phyloP scores from a whole-genome alignment of 306 rosid species.

The Mimosa bimucronata region DNA sequence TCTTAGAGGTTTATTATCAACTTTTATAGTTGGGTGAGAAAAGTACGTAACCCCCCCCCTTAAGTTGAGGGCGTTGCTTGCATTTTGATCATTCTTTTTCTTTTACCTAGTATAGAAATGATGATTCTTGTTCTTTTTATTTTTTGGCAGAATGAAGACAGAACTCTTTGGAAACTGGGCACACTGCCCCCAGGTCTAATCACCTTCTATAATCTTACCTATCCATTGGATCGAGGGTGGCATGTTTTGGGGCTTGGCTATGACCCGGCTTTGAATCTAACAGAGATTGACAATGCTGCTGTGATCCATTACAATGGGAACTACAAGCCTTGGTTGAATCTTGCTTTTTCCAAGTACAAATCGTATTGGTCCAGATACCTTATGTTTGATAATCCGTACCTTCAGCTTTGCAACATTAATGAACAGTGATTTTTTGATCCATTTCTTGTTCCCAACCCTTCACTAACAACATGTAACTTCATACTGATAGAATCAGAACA shows the following conservation, averaged over 20 bases:
- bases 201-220: slow-evolving; percentile 85
- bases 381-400: slow-evolving; percentile 74
- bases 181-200: slow-evolving; percentile 91
- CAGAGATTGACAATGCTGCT: slow-evolving; percentile 82
- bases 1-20: not conserved
- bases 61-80: not conserved
- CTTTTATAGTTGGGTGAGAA: not conserved
- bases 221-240: slow-evolving; percentile 86
- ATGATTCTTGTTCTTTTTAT: slow-evolving; percentile 21
- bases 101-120: slow-evolving; percentile 30
- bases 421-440: slow-evolving; percentile 41
- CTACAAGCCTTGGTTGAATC: slow-evolving; percentile 96
- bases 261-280: slow-evolving; percentile 86
- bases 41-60: not conserved
- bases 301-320: slow-evolving; percentile 97
- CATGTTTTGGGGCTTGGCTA: slow-evolving; percentile 97
- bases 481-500: slow-evolving; percentile 10
- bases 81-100: not conserved
- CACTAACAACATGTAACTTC: slow-evolving; percentile 20
- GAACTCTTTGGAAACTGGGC: slow-evolving; percentile 99
- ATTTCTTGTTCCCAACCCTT: not conserved
- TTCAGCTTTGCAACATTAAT: slow-evolving; percentile 65
- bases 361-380: slow-evolving; percentile 90
- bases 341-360: slow-evolving; percentile 91
- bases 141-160: slow-evolving; percentile 80